Conservation (phyloP, 108 stramenopile genomes). For the Cyclostephanos tholiformis region DNA sequence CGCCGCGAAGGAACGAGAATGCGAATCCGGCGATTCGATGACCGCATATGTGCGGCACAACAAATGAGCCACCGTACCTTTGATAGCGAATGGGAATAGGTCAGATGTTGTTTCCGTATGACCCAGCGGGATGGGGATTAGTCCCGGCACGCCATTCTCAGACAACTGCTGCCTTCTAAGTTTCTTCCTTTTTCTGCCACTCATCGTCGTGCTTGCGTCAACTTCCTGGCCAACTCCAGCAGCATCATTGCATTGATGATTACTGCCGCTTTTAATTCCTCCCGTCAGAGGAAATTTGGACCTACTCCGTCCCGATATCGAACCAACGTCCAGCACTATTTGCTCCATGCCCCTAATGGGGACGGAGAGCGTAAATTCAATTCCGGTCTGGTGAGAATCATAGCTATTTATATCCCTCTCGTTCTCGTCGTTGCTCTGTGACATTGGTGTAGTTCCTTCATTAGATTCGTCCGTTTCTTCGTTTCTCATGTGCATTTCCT, state of each 20-base stretch:
- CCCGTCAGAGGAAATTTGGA: conserved; percentile 43
- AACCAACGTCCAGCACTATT: conserved; percentile 56
- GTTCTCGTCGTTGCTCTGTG: too few species aligned
- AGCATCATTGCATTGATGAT: conserved; percentile 3
- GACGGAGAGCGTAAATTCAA: conserved; percentile 58
- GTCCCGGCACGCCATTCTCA: conserved; percentile 42
- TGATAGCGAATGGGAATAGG: conserved; percentile 49
- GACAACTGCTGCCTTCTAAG: conserved; percentile 29
- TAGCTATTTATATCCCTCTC: not conserved
- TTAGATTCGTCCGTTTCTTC: not conserved
- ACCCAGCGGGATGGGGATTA: conserved; percentile 30
- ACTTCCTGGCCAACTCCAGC: not conserved
- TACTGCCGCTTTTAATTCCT: not conserved
- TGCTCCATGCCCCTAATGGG: conserved; percentile 66
- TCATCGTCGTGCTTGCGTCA: conserved; percentile 11
- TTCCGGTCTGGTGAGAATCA: conserved; percentile 8
- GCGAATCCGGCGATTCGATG: conserved; percentile 8
- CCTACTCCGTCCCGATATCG: conserved; percentile 52
- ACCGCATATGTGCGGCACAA: conserved; percentile 43
- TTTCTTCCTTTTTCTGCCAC: conserved; percentile 47
- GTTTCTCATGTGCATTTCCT: not conserved
- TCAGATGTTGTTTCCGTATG: not conserved
- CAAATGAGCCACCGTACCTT: conserved; percentile 65
- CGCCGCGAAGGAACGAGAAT: not conserved
- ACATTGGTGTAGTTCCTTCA: not conserved